These are phyloP conservation scores for Mortierella sp. DNA, from an alignment of 371 early-diverging fungal species.

Conservation along the genomic window DNA sequence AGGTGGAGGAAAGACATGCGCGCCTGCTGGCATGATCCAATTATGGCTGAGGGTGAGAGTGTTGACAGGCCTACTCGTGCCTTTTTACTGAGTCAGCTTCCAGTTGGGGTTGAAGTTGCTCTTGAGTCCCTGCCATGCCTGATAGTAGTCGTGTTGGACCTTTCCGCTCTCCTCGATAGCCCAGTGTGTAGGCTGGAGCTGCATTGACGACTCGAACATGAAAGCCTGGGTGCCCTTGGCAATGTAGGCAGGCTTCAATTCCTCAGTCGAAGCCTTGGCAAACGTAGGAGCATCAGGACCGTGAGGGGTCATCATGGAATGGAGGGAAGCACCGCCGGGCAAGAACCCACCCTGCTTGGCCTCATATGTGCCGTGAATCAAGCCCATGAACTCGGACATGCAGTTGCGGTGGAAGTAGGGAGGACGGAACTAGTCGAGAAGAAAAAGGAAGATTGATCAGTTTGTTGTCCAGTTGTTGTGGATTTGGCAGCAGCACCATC, in stretches of 20 bases:
- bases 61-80: no score
- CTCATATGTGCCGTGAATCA: conserved; percentile 93
- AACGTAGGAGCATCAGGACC: conserved; percentile 93
- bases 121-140: conserved; percentile 77
- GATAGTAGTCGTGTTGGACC: conserved; percentile 83
- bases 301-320: conserved; percentile 92
- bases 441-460: background rate
- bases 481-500: no score
- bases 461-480: no score
- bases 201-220: conserved; percentile 94
- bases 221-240: conserved; percentile 89
- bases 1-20: no score
- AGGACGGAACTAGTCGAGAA: conserved; percentile 78
- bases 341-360: conserved; percentile 92
- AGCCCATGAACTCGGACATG: conserved; percentile 97
- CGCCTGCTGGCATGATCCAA: no score
- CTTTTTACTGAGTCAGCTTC: conserved; percentile 34
- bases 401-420: conserved; percentile 97
- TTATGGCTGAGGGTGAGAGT: no score
- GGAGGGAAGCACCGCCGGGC: conserved; percentile 93
- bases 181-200: conserved; percentile 88
- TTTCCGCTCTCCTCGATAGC: conserved; percentile 77
- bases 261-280: conserved; percentile 76
- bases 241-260: conserved; percentile 82
- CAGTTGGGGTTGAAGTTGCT: conserved; percentile 63